Evolutionary conservation across 352 stramenopile species (phyloP), one percentile per base, ranked within the genome.

Genomic region (Pythium aquatile): DNA sequence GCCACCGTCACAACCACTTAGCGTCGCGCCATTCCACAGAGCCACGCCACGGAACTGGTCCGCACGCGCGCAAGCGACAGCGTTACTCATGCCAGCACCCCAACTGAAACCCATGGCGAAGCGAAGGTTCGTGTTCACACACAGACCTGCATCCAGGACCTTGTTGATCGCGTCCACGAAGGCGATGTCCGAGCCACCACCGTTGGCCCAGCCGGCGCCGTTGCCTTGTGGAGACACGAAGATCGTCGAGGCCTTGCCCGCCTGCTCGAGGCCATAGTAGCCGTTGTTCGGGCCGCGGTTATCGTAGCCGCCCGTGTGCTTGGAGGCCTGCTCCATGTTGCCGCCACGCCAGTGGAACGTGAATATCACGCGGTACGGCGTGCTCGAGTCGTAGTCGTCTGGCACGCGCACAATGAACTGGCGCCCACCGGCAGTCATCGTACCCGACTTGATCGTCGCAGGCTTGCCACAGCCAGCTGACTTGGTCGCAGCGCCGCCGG

Each of bases 91-190:
- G 9, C 51, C 62, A 5, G 55, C 68, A 30, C 68, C 72, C 28
- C 61, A 78, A 52, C 65, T 76, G 62, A 78, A 78, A 46, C 72
- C 72, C 55, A 70, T 70, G n/a, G 68, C 52, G 56, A 78, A 78
- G 33, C 72, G 72, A 58, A 60, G 65, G n/a, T 71, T 70, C 51
- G 13, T 53, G 62, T 76, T 65, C 35, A 78, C 65, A 29, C 72
- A 78, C 7, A 78, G 53, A 3, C 35, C 62, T 11, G 58, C 59
- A 44, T 76, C 72, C 32, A 76, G 53, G 24, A 54, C 63, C 62
- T 72, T 48, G 30, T 72, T 55, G 51, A 78, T 61, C 14, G 57
- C 48, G 14, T 76, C 68, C n/a, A 70, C 59, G 39, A 76, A 74
- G 10, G 37, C 40, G 33, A 78, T 68, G 62, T 77, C 71, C 29